Evolutionary conservation across 2,329 filamentous ascomycete genomes (phyloP).

Genomic region (Claviceps paspali): DNA sequence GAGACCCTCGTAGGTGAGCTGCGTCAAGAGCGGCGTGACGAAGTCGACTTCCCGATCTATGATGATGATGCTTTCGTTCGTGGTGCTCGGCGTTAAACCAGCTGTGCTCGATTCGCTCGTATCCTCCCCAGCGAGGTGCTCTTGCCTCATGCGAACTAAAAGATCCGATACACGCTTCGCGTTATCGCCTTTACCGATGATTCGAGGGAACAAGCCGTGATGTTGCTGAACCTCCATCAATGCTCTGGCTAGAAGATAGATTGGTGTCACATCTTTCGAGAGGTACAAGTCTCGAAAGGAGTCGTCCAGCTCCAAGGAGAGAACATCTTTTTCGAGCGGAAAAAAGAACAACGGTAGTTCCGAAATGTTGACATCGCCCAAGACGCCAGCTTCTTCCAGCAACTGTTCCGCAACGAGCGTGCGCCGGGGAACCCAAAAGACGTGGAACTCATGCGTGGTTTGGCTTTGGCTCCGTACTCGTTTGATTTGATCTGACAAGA

Average conservation of each 20-base stretch:
- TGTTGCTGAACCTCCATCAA: conserved; percentile 88
- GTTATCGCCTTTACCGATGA: conserved; percentile 91
- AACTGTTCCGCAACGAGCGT: conserved; percentile 84
- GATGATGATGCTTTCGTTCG: conserved; percentile 80
- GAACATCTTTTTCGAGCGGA: conserved; percentile 75
- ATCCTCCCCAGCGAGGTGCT: conserved; percentile 68
- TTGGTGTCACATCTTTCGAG: conserved; percentile 78
- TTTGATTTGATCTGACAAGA: conserved; percentile 88
- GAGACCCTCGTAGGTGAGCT: conserved; percentile 90
- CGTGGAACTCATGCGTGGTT: conserved; percentile 86
- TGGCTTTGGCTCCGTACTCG: conserved; percentile 75
- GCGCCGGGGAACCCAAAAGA: conserved; percentile 89
- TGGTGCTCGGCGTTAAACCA: conserved; percentile 69
- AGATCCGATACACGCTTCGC: conserved; percentile 79
- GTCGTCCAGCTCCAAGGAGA: conserved; percentile 81
- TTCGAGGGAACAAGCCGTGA: conserved; percentile 85
- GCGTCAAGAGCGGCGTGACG: conserved; percentile 79
- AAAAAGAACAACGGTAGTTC: conserved; percentile 85
- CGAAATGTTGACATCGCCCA: conserved; percentile 79
- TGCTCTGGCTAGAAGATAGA: conserved; percentile 76
- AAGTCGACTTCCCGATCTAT: conserved; percentile 93
- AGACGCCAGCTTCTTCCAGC: conserved; percentile 80
- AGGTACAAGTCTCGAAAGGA: conserved; percentile 80
- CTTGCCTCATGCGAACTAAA: conserved; percentile 79
- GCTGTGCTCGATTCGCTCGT: conserved; percentile 43